These are phyloP conservation scores for Haematococcus sp. DNA, from an alignment of 139 green algal genomes.

Conservation along the genomic window DNA sequence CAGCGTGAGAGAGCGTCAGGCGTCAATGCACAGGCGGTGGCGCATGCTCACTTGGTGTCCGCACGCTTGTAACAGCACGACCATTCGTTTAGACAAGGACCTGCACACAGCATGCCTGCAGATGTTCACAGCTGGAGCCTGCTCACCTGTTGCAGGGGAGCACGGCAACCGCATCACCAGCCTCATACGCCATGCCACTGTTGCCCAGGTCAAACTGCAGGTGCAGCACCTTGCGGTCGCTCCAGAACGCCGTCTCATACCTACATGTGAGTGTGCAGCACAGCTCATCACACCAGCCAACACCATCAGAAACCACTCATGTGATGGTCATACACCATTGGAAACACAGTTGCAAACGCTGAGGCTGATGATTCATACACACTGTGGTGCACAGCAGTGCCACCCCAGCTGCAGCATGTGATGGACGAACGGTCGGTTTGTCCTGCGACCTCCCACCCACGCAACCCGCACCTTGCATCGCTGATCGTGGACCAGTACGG, in stretches of 20 bases:
- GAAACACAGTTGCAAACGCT: neutral
- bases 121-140: no score
- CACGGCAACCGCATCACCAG: constrained; percentile 87
- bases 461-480: constrained; percentile 33
- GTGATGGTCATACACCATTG: no score
- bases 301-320: no score
- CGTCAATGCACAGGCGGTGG: neutral
- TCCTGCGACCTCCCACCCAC: no score
- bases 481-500: constrained; percentile 66
- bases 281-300: no score
- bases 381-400: no score
- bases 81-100: no score
- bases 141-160: constrained; percentile 46
- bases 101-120: no score
- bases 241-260: constrained; percentile 55
- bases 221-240: constrained; percentile 82
- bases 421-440: no score
- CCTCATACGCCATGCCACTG: constrained; percentile 67
- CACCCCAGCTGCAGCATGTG: no score
- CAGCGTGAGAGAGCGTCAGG: neutral
- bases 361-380: neutral
- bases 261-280: constrained; percentile 14
- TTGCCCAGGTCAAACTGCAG: constrained; percentile 73
- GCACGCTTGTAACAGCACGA: no score
- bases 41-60: no score